phyloP scores from a whole-genome alignment of 768 basidiomycete genomes.

The Botryobasidium botryosum region DNA sequence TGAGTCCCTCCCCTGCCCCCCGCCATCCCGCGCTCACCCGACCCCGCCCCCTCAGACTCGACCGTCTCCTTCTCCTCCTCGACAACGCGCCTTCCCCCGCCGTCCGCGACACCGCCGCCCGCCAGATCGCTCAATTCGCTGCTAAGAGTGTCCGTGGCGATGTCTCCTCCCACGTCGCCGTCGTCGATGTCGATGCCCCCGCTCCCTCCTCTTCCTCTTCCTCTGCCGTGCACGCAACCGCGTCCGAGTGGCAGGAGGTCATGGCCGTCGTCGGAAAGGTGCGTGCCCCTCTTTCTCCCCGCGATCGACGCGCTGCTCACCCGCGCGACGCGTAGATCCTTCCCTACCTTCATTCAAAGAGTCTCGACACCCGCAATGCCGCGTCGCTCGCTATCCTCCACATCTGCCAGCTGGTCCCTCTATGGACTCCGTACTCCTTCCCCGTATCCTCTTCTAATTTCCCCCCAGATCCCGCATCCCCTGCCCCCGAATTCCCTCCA shows the following conservation, averaged over 20 bases:
- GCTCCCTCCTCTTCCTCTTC: constrained; percentile 8
- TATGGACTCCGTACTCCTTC: constrained; percentile 45
- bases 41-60: constrained; percentile 65
- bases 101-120: constrained; percentile 88
- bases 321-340: constrained; percentile 39
- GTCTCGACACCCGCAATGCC: constrained; percentile 81
- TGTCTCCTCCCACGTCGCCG: constrained; percentile 63
- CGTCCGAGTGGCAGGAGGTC: constrained; percentile 76
- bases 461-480: neutral
- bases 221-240: constrained; percentile 8
- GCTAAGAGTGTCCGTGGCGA: constrained; percentile 71
- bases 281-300: constrained; percentile 21
- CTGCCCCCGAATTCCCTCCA: constrained; percentile 44
- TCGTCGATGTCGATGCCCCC: constrained; percentile 42
- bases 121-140: constrained; percentile 85
- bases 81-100: constrained; percentile 86
- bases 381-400: constrained; percentile 79
- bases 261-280: constrained; percentile 84
- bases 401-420: constrained; percentile 67
- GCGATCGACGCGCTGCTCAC: neutral
- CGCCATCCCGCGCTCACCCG: neutral
- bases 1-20: neutral
- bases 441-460: constrained; percentile 18
- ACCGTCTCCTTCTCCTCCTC: constrained; percentile 87
- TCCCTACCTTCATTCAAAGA: constrained; percentile 80